Base-by-base conservation (phyloP, 352 stramenopile species). In the Phytophthora ramorum region DNA sequence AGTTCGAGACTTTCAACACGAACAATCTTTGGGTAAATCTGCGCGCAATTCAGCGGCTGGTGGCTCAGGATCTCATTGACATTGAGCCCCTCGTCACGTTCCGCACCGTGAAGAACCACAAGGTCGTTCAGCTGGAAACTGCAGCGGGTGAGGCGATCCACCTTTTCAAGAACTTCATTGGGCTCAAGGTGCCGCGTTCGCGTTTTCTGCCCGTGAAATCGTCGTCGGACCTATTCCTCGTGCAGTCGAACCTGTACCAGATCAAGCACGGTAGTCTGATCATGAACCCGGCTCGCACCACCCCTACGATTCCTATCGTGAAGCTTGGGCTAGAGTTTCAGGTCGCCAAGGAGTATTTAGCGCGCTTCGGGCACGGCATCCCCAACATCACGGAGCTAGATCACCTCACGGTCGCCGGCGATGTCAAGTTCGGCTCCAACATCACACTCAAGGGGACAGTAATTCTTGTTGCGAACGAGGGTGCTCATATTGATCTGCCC, bases 1-100 rank as follows among this genome's bases (percentile, higher is more conserved):
- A 98, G 75, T 98, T 99, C 74, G 83, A 93, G 48, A 99, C 95
- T 58, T 99, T 99, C 88, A 99, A 99, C 80, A 99, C 98, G 51
- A 99, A 99, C 81, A 99, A 99, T 69, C 77, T 99, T 17, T 99
- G 98, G 98, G 97, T 99, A 41, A 98, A 98, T 63, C 68, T 99
- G 37, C 96, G 98, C 34, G 98, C 97, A 51, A 95, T 99, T 55
- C 97, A 99, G 63, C 79, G 87, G 30, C 93, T 99, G 49, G 96
- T 99, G 44, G 93, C 97, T 1, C 92, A 97, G 57, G 96, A 97
- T 62, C 96, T 98, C 26, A 99, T 99, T 78, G 98, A 99, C 74
- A 99, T 98, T 75, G 98, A 99, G 73, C 92, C 85, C 10, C 82
- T 97, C 30, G 89, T 96, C 66, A 83, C 98, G 90, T 84, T 98